Evolutionary conservation across 768 basidiomycete genomes (phyloP), one percentile per base, ranked within the genome.

Genomic region (Cystofilobasidium ferigula): DNA sequence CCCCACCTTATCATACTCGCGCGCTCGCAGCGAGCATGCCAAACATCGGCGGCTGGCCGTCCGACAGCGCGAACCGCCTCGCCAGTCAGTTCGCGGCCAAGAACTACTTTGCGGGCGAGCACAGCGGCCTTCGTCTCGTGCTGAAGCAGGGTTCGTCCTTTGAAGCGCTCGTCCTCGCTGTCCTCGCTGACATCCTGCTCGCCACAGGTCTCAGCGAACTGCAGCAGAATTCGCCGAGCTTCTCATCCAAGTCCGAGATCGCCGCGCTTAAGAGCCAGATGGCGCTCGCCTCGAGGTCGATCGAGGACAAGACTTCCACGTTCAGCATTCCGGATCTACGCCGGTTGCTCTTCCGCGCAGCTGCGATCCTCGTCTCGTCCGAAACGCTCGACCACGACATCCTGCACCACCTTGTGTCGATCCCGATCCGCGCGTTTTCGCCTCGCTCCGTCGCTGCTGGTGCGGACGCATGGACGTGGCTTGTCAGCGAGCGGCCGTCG

Each of bases 381-480:
- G 48, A 74, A 82, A 68, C 78, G 81, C 85, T 84, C 73, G 89
- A 98, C 66, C 82, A 87, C 72, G 87, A 87, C 28, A 79, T 98
- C 18, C 78, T 98, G 13, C 87, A 89, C 76, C 86, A 90, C 74
- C 79, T 98, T 30, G 92, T 98, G 10, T 80, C 82, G 38, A 76
- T 98, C 22, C 95, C 95, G 0, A 88, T 98, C 71, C 86, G 88
- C 63, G 85, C 88, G 3, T 89, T 89, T 69, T 92, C 88, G 0
- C 89, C 92, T 0, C 79, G 88, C 5, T 84, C 91, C 0, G 83
- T 97, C 64, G 82, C 88, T 20, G 83, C 88, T 1, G 93, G 89
- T 0, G 85, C 92, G 48, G 92, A 98, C 73, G 86, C 87, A 13
- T 98, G 95, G 95, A 90, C 87, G 3, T 97, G 93, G 93, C 81